phyloP scores from a whole-genome alignment of 2,329 filamentous ascomycete genomes.

The Onygenales sp. region DNA sequence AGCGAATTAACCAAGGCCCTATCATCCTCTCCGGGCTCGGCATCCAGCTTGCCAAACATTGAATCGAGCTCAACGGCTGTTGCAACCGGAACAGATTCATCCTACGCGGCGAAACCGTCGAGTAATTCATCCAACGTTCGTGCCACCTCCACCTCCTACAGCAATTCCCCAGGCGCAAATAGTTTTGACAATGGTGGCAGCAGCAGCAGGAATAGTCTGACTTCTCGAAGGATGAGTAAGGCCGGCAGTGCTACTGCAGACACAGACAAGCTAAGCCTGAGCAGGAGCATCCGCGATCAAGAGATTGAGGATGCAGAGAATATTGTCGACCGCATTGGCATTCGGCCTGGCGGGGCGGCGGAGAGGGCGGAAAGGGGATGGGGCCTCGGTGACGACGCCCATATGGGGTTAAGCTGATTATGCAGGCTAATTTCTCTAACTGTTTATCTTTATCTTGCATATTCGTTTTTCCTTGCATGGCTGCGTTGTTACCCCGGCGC shows the following conservation, averaged over 20 bases:
- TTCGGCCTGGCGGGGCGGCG: conserved; percentile 45
- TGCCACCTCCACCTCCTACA: conserved; percentile 1
- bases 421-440: background rate
- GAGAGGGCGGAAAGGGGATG: conserved; percentile 47
- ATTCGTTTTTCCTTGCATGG: background rate
- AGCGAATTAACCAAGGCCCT: conserved; percentile 4
- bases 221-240: conserved; percentile 13
- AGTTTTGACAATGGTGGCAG: conserved; percentile 11
- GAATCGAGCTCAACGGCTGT: background rate
- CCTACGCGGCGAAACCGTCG: background rate
- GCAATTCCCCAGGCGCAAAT: background rate
- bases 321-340: conserved; percentile 44
- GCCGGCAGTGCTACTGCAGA: conserved; percentile 19
- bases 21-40: conserved; percentile 4
- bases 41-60: conserved; percentile 2
- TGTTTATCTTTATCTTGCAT: background rate
- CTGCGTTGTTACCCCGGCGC: background rate
- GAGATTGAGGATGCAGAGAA: conserved; percentile 33
- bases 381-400: conserved; percentile 74
- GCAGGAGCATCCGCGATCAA: conserved; percentile 25
- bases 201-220: conserved; percentile 5
- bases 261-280: conserved; percentile 8
- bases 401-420: conserved; percentile 66
- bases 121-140: conserved; percentile 1
- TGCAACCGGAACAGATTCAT: background rate